Percentiles rank a stretch among this genome's conserved stretches.
phyloP scores from a whole-genome alignment of 176 grass and related monocot species.

The Elymus sibiricus region DNA sequence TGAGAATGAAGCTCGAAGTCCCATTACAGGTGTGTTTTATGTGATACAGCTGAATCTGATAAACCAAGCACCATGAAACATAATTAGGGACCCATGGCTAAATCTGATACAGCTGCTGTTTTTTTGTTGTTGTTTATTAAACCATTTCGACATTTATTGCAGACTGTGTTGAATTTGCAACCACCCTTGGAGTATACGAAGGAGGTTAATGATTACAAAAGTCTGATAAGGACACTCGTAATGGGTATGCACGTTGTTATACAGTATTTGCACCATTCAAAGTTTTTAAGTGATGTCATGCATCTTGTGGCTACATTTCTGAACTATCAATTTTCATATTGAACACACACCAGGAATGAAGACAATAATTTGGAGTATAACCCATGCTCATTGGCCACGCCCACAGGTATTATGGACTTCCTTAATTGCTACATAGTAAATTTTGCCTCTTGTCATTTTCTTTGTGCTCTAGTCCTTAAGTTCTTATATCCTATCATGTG shows the following conservation, averaged over 20 bases:
- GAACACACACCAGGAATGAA: conserved; percentile 80
- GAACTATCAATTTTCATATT: conserved; percentile 27
- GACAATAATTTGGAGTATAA: conserved; percentile 99
- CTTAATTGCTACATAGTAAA: conserved; percentile 4
- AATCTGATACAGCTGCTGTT: neutral
- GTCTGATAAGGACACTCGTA: conserved; percentile 90
- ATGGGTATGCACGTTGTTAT: conserved; percentile 65
- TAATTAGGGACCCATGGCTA: conserved; percentile 6
- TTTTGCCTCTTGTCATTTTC: conserved; percentile 8
- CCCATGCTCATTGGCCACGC: conserved; percentile 85
- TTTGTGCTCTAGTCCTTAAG: conserved; percentile 8
- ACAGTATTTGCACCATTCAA: conserved; percentile 7
- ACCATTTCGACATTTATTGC: conserved; percentile 29
- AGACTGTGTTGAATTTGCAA: conserved; percentile 98
- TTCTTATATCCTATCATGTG: conserved; percentile 40
- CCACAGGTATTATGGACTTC: conserved; percentile 55
- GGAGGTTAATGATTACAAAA: conserved; percentile 97
- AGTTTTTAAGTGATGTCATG: conserved; percentile 16
- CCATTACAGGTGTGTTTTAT: conserved; percentile 73
- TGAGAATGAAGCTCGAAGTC: conserved; percentile 98
- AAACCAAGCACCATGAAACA: neutral
- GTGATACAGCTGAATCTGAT: neutral
- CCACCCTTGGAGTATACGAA: conserved; percentile 89
- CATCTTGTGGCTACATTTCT: neutral
- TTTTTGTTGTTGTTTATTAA: conserved; percentile 2